Evolutionary conservation across 371 early-diverging fungal species (phyloP), one percentile per base, ranked within the genome.

Genomic region (Neoconidiobolus thromboides): DNA sequence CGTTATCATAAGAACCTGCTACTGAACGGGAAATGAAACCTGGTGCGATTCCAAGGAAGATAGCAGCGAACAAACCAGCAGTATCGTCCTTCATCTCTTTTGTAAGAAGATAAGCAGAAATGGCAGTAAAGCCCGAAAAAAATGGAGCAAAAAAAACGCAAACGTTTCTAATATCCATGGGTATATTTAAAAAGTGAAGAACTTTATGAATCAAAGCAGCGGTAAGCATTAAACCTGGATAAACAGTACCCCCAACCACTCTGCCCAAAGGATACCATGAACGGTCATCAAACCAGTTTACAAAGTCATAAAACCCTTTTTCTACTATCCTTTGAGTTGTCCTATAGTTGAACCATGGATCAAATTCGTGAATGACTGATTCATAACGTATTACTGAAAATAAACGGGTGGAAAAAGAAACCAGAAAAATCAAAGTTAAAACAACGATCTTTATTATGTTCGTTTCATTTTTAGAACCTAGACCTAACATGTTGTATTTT

Each of bases 341-440:
- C 66, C 98, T 87, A 71, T 89, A 99, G 76, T 98, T 99, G 79
- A 98, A 98, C 89, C 89, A 99, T 47, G 99, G 99, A 71, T 99
- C 99, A 69, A 97, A 99, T 74, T 99, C 99, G 79, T 99, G 98
- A 73, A 98, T 99, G 62, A 96, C 88, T 51, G 81, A 82, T 72
- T 83, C 98, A 72, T 91, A 98, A 37, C 96, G 85, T 58, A 96
- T 80, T 62, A 97, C 90, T 65, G 95, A 93, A 71, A 96, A 95
- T 46, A 98, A 77, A 64, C 99, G 90, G 59, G 89, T 85, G 48
- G 86, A 76, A 68, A 97, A 87, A 43, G 95, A 92, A 14, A 91
- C 81, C 1, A 85, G 62, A 36, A 89, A 85, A 64, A 98, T 91
- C 37, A 91, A 77, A 43, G 82, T 79, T 58, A 97, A 81, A 64